Evolutionary conservation across 768 basidiomycete species (phyloP).

Genomic region (Leccinum broughii): DNA sequence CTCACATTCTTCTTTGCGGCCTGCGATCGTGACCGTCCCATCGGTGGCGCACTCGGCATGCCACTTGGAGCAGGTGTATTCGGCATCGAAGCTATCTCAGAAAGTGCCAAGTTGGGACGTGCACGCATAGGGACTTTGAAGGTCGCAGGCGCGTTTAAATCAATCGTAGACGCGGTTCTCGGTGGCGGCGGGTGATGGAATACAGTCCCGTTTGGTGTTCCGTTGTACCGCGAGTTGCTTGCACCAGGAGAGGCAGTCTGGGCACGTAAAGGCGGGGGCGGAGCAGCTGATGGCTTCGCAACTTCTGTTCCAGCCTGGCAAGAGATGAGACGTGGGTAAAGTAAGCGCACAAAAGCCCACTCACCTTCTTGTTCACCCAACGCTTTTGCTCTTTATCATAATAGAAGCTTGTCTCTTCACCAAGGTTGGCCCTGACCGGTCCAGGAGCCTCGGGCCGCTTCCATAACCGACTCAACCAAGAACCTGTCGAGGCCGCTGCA

Average conservation of each 20-base stretch:
- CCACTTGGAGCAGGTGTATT: constrained; percentile 29
- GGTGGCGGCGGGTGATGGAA: constrained; percentile 23
- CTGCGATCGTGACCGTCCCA: constrained; percentile 52
- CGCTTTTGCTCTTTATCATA: constrained; percentile 94
- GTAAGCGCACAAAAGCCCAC: constrained; percentile 9
- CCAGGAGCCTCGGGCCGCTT: constrained; percentile 63
- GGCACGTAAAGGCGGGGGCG: constrained; percentile 80
- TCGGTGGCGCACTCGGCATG: constrained; percentile 36
- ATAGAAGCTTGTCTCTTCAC: constrained; percentile 87
- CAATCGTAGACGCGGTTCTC: constrained; percentile 66
- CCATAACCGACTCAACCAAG: constrained; percentile 87
- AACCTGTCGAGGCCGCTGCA: constrained; percentile 41
- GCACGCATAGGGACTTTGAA: constrained; percentile 54
- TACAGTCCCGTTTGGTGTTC: constrained; percentile 24
- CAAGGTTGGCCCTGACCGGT: constrained; percentile 89
- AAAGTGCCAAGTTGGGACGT: constrained; percentile 65
- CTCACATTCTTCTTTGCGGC: constrained; percentile 74
- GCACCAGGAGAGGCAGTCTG: constrained; percentile 83
- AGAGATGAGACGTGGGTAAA: neutral
- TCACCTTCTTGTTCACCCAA: constrained; percentile 95
- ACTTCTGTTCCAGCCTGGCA: constrained; percentile 54
- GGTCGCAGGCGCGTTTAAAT: constrained; percentile 53
- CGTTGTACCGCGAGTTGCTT: constrained; percentile 37
- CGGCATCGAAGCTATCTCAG: constrained; percentile 38
- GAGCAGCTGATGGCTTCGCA: constrained; percentile 53